Evolutionary conservation across 345 rosid genomes (phyloP).

Genomic region (Sonneratia alba): DNA sequence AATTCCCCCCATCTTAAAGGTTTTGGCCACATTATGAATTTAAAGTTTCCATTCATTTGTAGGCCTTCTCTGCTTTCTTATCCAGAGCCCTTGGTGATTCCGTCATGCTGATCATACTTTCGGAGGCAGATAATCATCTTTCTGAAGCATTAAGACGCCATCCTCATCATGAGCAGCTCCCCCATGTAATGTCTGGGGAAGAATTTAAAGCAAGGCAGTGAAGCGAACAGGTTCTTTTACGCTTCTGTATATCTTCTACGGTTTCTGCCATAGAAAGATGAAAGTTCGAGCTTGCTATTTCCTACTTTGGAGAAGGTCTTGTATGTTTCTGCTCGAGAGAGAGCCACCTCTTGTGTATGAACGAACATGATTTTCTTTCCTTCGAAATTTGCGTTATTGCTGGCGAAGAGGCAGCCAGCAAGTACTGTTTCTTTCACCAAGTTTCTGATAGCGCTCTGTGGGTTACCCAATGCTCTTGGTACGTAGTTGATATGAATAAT

Average conservation of each 20-base stretch:
- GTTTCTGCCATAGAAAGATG: conserved; percentile 6
- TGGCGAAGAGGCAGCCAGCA: not conserved
- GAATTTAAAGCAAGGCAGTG: not conserved
- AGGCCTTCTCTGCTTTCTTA: conserved; percentile 6
- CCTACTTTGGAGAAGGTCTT: too few relatives aligned
- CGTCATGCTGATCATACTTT: conserved; percentile 7
- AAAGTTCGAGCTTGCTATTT: conserved; percentile 1
- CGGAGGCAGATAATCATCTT: conserved; percentile 6
- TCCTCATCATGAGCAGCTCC: not conserved
- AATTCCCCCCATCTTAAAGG: not conserved
- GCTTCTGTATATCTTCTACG: conserved; percentile 12
- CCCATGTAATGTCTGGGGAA: conserved; percentile 5
- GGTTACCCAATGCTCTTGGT: too few relatives aligned
- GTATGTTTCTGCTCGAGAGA: too few relatives aligned
- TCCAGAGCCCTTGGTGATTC: conserved; percentile 10
- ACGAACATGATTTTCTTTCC: not conserved
- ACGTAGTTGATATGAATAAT: too few relatives aligned
- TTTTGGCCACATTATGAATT: not conserved
- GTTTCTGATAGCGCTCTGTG: too few relatives aligned
- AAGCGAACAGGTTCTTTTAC: not conserved
- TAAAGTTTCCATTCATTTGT: not conserved
- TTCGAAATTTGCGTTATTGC: not conserved
- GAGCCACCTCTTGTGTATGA: not conserved
- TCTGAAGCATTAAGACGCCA: conserved; percentile 3
- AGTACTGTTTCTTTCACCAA: not conserved